Percentiles rank a stretch among this genome's conserved stretches.
Evolutionary conservation across 495 filamentous ascomycete species (phyloP).

Genomic region (Hypoxylon fragiforme): DNA sequence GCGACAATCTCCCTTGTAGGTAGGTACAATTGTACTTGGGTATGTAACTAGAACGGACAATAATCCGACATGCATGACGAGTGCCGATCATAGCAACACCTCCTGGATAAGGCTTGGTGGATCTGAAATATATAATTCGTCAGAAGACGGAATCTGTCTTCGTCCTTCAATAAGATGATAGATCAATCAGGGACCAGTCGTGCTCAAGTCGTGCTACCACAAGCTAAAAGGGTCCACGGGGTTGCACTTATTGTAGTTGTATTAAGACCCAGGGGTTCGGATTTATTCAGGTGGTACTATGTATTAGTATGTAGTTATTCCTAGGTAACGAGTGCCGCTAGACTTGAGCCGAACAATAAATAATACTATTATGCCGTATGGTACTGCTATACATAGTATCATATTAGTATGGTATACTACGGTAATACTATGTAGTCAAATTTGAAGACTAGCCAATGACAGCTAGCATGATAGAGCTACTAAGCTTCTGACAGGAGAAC

Average conservation of each 20-base stretch:
- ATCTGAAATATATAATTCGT: constrained; percentile 15
- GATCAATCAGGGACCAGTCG: constrained; percentile 5
- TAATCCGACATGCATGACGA: constrained; percentile 24
- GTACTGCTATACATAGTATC: no score
- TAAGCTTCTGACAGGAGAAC: constrained; percentile 6
- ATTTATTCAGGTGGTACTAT: constrained; percentile 12
- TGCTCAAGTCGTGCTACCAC: constrained; percentile 11
- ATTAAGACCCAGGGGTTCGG: constrained; percentile 10
- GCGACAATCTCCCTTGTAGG: constrained; percentile 17
- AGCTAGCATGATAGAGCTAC: background rate
- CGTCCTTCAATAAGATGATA: constrained; percentile 17
- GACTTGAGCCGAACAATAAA: no score
- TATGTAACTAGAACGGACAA: no score
- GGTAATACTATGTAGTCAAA: no score
- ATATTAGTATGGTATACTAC: no score
- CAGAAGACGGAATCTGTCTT: background rate
- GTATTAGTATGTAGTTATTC: no score
- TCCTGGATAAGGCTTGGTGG: constrained; percentile 26
- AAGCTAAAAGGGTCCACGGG: constrained; percentile 1
- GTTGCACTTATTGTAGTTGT: constrained; percentile 1
- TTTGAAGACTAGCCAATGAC: constrained; percentile 7
- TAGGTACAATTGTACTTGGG: no score
- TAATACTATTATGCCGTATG: no score
- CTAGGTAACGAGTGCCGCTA: no score
- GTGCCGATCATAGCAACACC: constrained; percentile 31